A percentile compares a stretch with the other conserved stretches of the same genome.
Evolutionary conservation across 257 asterid species (phyloP).

Genomic region (Solanum sitiens): DNA sequence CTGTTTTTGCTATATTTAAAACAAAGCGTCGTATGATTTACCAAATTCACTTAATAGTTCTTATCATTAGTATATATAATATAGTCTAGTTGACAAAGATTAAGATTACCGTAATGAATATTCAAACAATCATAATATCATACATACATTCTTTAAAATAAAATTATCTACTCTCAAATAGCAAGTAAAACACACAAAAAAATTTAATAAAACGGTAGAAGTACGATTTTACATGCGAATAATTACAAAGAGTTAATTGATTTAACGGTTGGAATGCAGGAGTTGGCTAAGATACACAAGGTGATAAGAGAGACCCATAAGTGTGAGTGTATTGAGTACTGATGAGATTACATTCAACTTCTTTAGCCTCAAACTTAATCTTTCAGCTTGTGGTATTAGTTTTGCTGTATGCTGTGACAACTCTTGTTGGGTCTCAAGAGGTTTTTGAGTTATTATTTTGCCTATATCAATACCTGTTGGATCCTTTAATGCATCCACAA

Average conservation of each 20-base stretch:
- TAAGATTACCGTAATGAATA: no score
- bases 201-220: not conserved
- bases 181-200: not conserved
- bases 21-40: no score
- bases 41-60: no score
- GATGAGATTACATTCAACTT: constrained; percentile 54
- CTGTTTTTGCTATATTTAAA: no score
- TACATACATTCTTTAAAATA: no score
- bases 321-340: constrained; percentile 33
- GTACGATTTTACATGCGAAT: not conserved
- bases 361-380: constrained; percentile 20
- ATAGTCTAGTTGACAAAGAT: no score
- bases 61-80: no score
- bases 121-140: no score
- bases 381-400: not conserved
- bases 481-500: not conserved
- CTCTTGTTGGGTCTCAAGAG: not conserved
- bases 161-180: not conserved
- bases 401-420: constrained; percentile 1
- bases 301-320: constrained; percentile 53
- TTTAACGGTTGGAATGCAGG: not conserved
- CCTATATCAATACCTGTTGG: not conserved
- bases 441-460: not conserved
- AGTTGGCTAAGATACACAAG: constrained; percentile 38
- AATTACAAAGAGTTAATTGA: not conserved